phyloP scores from a whole-genome alignment of 2,329 filamentous ascomycete species.

The Calonectria leucothoes region DNA sequence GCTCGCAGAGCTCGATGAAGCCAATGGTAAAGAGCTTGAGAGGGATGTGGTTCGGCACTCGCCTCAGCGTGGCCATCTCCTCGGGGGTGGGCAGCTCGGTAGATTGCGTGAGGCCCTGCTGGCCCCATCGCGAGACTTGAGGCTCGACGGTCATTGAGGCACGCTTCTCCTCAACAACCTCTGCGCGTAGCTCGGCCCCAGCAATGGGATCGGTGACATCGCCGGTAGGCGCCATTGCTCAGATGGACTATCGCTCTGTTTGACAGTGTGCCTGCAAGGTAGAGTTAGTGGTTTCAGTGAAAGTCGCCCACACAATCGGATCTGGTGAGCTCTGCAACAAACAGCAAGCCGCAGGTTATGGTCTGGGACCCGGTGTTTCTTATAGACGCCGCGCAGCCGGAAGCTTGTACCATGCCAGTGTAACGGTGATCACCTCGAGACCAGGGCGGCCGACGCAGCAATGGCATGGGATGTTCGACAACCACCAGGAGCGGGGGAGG shows the following conservation, averaged over 20 bases:
- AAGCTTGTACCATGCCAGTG: neutral
- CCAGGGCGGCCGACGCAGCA: neutral
- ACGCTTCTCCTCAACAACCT: conserved; percentile 46
- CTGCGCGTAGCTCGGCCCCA: conserved; percentile 42
- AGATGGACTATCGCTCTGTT: neutral
- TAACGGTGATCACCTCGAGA: neutral
- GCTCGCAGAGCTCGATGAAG: conserved; percentile 77
- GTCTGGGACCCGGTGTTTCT: neutral
- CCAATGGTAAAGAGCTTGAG: conserved; percentile 71
- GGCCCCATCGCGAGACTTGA: neutral
- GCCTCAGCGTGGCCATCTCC: conserved; percentile 63
- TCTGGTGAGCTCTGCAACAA: neutral
- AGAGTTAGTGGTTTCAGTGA: neutral
- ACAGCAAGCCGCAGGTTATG: neutral
- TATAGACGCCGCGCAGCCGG: neutral
- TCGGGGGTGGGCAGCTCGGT: conserved; percentile 36
- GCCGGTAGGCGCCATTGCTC: conserved; percentile 44
- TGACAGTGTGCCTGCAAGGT: neutral
- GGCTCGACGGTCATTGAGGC: conserved; percentile 35
- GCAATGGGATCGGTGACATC: conserved; percentile 51
- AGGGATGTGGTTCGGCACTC: conserved; percentile 68
- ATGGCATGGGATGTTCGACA: neutral
- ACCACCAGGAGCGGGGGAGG: neutral
- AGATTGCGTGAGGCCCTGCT: neutral
- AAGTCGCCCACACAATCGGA: neutral